Evolutionary conservation across 2,329 filamentous ascomycete genomes (phyloP).

Genomic region (Pseudocercospora fuligena): DNA sequence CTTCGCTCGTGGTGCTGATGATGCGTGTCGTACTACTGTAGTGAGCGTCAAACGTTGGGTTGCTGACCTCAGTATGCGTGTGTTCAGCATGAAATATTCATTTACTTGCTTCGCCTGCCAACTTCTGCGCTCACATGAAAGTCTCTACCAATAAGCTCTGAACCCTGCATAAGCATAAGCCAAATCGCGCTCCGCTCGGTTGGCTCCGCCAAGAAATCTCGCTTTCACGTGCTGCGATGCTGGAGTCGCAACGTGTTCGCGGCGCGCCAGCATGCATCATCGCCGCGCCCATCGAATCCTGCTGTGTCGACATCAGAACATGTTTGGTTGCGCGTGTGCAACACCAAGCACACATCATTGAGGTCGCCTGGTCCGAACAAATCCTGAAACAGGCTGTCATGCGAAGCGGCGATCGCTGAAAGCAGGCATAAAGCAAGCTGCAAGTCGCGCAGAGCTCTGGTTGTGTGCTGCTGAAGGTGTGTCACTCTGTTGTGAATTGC

Average conservation of each 20-base stretch:
- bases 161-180: background rate
- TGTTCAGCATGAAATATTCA: constrained; percentile 4
- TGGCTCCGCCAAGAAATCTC: background rate
- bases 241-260: background rate
- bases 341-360: background rate
- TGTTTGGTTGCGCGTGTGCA: background rate
- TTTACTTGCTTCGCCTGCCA: constrained; percentile 5
- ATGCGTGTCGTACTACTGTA: constrained; percentile 3
- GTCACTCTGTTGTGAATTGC: background rate
- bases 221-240: background rate
- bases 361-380: background rate
- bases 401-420: constrained; percentile 5
- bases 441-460: background rate
- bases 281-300: background rate
- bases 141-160: constrained; percentile 4
- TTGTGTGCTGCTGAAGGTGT: background rate
- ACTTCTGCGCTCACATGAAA: constrained; percentile 6
- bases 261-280: background rate
- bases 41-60: background rate
- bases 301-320: background rate
- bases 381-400: constrained; percentile 5
- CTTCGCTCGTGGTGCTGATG: constrained; percentile 3
- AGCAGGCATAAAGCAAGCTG: constrained; percentile 6
- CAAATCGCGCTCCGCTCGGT: background rate
- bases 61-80: background rate